Evolutionary conservation across 176 grass and related monocot genomes (phyloP), one percentile per base, ranked within the genome.

Genomic region (Musa schizocarpa): DNA sequence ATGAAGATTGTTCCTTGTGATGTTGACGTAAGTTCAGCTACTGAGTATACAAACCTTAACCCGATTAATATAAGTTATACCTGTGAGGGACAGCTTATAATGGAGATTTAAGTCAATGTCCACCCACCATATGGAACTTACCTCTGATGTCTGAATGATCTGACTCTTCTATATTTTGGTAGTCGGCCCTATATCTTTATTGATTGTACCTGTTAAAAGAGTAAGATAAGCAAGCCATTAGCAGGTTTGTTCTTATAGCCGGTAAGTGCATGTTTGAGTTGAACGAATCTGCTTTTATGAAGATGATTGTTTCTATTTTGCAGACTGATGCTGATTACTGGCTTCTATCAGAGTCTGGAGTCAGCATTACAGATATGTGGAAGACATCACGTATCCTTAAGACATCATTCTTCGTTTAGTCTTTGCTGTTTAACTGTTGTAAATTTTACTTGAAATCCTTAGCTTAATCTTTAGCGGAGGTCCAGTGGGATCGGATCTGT

Each of bases 351-450:
- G 86, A 89, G 27, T 49, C 50, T 13, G 84, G 77, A 77, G 79
- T 84, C 59, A 93, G 88, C 76, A 87, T 89, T 72, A 89, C 86
- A 23, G 86, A 98, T 74, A 87, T 93, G 26, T 98, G 90, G 90
- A 83, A 75, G 68, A 69, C 87, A 82, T 21, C 82, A 50, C 19
- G 94, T 93, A 98, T 98, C 88, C 88, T 91, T 82, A 82, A 12
- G 1, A 8, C 20, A 62, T 19, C 20, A 62, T 62, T 6, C 6
- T n/a, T 62, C 3, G 1, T 62, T 19, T n/a, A 14, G 14, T n/a
- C 20, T 9, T 62, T 8, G 20, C 14, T 14, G 9, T 62, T 2
- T 13, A 19, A n/a, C 9, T 62, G 9, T 14, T 62, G 14, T 62
- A 62, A 17, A 62, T 17, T 0, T 13, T 16, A 27, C 8, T 68